Evolutionary conservation across 2,329 filamentous ascomycete species (phyloP).

Genomic region (Epichloe typhina): DNA sequence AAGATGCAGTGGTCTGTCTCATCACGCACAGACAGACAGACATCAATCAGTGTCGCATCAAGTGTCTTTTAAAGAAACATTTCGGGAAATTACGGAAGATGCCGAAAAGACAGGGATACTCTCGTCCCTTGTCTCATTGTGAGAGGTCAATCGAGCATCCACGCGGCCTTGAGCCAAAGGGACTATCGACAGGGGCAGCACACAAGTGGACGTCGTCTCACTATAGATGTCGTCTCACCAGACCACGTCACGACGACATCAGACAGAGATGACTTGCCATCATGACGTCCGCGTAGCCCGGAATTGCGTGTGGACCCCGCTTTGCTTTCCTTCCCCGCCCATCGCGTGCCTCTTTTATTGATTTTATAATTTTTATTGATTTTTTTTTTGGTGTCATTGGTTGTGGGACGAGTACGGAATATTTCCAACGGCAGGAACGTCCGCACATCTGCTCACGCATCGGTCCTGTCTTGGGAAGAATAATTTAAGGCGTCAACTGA

Average conservation of each 20-base stretch:
- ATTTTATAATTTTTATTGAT: too few relatives aligned
- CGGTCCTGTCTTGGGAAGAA: not conserved
- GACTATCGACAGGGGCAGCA: not conserved
- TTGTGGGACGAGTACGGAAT: too few relatives aligned
- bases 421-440: not conserved
- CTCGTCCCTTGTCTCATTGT: too few relatives aligned
- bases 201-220: not conserved
- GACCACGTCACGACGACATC: not conserved
- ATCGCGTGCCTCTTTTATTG: not conserved
- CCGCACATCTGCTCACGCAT: not conserved
- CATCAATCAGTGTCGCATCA: not conserved
- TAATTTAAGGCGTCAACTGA: not conserved
- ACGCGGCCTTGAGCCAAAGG: too few relatives aligned
- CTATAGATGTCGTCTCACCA: not conserved
- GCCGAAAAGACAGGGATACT: too few relatives aligned
- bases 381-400: too few relatives aligned
- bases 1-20: not conserved
- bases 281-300: not conserved
- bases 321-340: not conserved
- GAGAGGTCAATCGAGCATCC: too few relatives aligned
- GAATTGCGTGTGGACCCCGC: not conserved
- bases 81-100: too few relatives aligned
- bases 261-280: slow-evolving; percentile 2
- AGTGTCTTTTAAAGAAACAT: too few relatives aligned
- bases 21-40: not conserved